Conservation (phyloP, 1,284 basidiomycete genomes). For the Chondrostereum purpureum region DNA sequence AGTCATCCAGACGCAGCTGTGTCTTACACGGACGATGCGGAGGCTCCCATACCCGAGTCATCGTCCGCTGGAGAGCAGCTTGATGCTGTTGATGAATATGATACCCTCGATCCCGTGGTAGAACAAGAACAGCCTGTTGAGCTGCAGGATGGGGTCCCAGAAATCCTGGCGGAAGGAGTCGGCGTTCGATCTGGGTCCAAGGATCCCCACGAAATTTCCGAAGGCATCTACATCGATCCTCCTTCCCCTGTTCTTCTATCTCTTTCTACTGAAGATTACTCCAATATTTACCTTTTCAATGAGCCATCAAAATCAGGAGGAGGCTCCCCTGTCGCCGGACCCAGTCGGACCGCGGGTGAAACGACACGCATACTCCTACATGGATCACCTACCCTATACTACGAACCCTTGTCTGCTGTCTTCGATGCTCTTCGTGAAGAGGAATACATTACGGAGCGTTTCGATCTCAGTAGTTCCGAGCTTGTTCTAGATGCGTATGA, state of each 20-base stretch:
- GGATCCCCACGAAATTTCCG: conserved; percentile 62
- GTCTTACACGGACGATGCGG: too few relatives aligned
- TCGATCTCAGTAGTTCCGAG: conserved; percentile 50
- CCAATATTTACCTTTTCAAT: conserved; percentile 55
- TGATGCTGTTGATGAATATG: too few relatives aligned
- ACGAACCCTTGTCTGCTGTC: conserved; percentile 59
- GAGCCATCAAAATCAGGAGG: conserved; percentile 27
- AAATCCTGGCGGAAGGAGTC: too few relatives aligned
- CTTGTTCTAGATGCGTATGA: conserved; percentile 63
- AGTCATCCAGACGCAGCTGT: too few relatives aligned
- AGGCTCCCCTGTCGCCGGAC: conserved; percentile 21
- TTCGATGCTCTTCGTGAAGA: conserved; percentile 66
- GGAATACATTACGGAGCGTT: conserved; percentile 37
- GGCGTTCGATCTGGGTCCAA: too few relatives aligned
- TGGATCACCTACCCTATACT: conserved; percentile 61
- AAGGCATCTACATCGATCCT: conserved; percentile 68
- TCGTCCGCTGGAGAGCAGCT: too few relatives aligned
- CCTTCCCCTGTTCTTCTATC: conserved; percentile 63
- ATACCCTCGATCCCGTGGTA: too few relatives aligned
- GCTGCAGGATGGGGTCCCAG: too few relatives aligned
- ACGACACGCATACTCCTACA: conserved; percentile 42
- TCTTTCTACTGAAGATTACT: conserved; percentile 34
- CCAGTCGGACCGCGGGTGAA: conserved; percentile 13
- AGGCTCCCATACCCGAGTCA: too few relatives aligned
- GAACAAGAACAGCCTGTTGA: too few relatives aligned